Conservation (phyloP, 129 eudicot genomes). For the Artemisia tridentata region DNA sequence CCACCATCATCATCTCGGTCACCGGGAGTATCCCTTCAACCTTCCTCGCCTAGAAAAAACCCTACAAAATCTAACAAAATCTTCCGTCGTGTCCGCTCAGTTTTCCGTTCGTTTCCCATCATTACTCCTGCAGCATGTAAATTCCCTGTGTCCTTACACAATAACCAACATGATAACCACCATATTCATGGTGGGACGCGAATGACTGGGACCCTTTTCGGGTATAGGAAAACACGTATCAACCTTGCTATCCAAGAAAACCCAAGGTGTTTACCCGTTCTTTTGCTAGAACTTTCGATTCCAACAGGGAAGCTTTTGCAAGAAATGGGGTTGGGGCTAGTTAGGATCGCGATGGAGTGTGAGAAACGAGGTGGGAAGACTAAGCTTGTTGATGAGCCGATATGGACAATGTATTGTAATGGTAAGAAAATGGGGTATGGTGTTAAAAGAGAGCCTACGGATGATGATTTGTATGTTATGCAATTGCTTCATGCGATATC, state of each 20-base stretch:
- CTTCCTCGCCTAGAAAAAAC: slow-evolving; percentile 52
- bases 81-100: slow-evolving; percentile 55
- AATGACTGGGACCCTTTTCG: slow-evolving; percentile 85
- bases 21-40: slow-evolving; percentile 45
- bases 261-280: slow-evolving; percentile 65
- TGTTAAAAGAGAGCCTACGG: slow-evolving; percentile 75
- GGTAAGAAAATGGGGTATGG: slow-evolving; percentile 85
- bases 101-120: slow-evolving; percentile 78
- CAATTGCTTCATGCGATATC: slow-evolving; percentile 72
- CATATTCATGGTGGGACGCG: slow-evolving; percentile 77
- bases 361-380: slow-evolving; percentile 60
- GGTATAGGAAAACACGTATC: slow-evolving; percentile 64
- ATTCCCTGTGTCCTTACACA: slow-evolving; percentile 55
- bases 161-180: slow-evolving; percentile 42
- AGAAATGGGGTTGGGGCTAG: slow-evolving; percentile 85
- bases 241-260: slow-evolving; percentile 85
- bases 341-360: slow-evolving; percentile 86
- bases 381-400: slow-evolving; percentile 72
- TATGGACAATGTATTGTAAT: slow-evolving; percentile 86
- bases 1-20: slow-evolving; percentile 45
- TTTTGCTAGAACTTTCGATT: slow-evolving; percentile 73
- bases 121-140: slow-evolving; percentile 72
- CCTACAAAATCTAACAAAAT: slow-evolving; percentile 57
- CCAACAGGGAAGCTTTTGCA: slow-evolving; percentile 76
- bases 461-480: slow-evolving; percentile 75